Conservation (phyloP, 2,329 filamentous ascomycete species). For the Mollisiaceae sp. region DNA sequence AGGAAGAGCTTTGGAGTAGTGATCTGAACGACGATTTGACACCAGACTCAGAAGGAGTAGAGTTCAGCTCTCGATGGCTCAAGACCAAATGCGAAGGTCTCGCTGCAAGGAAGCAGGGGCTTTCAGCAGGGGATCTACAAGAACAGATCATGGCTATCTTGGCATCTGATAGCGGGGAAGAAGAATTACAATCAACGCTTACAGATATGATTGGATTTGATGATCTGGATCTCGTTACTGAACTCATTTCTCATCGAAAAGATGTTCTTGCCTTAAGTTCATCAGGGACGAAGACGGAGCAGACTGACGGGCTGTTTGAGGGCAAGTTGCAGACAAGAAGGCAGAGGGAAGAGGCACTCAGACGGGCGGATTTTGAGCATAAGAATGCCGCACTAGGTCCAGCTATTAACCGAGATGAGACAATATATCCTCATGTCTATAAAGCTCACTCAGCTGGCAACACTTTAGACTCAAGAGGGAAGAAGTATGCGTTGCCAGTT, state of each 20-base stretch:
- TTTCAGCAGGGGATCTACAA: conserved; percentile 73
- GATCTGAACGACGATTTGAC: conserved; percentile 59
- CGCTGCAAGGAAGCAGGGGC: conserved; percentile 65
- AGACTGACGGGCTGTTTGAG: conserved; percentile 48
- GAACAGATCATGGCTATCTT: conserved; percentile 79
- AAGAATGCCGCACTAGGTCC: conserved; percentile 76
- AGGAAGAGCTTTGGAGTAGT: conserved; percentile 69
- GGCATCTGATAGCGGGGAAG: conserved; percentile 69
- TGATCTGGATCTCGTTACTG: conserved; percentile 90
- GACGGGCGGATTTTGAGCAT: conserved; percentile 78
- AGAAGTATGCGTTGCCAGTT: conserved; percentile 79
- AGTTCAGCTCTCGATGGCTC: conserved; percentile 73
- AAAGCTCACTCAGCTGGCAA: conserved; percentile 84
- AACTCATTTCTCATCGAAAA: conserved; percentile 79
- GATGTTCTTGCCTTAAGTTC: conserved; percentile 62
- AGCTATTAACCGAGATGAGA: conserved; percentile 70
- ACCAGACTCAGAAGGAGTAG: conserved; percentile 36
- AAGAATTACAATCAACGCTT: conserved; percentile 88
- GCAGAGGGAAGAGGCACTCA: conserved; percentile 79
- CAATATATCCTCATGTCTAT: conserved; percentile 93
- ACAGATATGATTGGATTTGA: conserved; percentile 92
- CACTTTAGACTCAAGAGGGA: conserved; percentile 77
- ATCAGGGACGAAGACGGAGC: conserved; percentile 23
- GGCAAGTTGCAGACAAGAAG: conserved; percentile 72
- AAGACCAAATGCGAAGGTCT: conserved; percentile 69